Evolutionary conservation across 2,329 filamentous ascomycete genomes (phyloP).

Genomic region (Arachnopeziza araneosa): DNA sequence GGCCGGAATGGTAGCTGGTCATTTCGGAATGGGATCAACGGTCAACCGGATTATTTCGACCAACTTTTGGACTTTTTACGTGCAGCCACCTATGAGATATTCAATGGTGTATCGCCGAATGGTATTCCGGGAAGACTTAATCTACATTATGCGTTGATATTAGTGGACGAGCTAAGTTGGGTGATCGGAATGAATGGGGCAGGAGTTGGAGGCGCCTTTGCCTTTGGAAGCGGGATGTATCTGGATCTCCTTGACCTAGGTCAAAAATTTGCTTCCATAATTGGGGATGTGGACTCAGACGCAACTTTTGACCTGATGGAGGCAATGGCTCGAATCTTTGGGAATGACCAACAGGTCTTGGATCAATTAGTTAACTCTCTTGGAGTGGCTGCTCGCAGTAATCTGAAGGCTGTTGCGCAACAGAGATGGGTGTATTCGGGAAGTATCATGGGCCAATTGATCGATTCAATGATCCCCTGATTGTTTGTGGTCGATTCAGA

Average conservation of each 20-base stretch:
- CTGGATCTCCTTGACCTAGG: neutral
- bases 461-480: neutral
- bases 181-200: neutral
- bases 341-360: neutral
- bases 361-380: neutral
- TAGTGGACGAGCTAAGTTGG: neutral
- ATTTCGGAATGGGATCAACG: neutral
- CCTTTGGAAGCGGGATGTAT: neutral
- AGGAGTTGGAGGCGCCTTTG: neutral
- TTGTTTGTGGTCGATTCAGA: too few species aligned
- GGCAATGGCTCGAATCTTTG: neutral
- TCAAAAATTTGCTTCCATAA: neutral
- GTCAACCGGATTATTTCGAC: neutral
- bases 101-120: neutral
- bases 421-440: neutral
- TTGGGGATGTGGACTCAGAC: neutral
- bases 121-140: neutral
- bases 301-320: neutral
- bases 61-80: neutral
- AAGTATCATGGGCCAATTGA: neutral
- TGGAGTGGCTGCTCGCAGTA: neutral
- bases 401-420: neutral
- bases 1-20: neutral
- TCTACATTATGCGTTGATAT: neutral
- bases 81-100: neutral